Base-by-base conservation (phyloP, 768 basidiomycete species). In the Suillus brevipes region DNA sequence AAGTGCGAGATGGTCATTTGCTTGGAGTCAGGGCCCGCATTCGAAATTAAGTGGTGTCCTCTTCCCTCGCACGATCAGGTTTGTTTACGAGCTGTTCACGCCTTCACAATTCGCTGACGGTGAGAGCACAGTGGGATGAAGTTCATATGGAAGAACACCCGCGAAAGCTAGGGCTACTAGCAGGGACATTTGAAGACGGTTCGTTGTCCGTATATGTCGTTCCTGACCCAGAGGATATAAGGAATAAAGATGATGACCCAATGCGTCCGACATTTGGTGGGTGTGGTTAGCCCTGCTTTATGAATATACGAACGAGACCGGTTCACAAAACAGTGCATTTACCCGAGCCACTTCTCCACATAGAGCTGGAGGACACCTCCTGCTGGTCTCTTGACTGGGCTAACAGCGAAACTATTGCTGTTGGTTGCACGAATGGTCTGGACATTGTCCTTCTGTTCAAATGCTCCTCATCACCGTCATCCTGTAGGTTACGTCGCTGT, bases 21-120 rank as follows among this genome's bases (percentile, higher is more conserved):
- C 66, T 68, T 94, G 10, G 89, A 95, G n/a, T 81, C 82, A 23
- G 95, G 96, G 0, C 85, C 91, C 5, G 91, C 89, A 3, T 85
- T 88, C 68, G 90, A 92, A 59, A 73, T 96, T 16, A 94, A 90
- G 77, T 99, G 97, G 96, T 96, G 96, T 75, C 97, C 97, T 4
- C 74, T 95, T 36, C 95, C 95, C 0, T 87, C 90, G 20, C 86
- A 93, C 69, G 93, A 94, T 64, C 56, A 74, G 16, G 82, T 84
- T 57, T 64, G 82, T 77, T 65, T 64, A 53, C 50, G 36, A 34
- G 6, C 5, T 59, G 4, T 34, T 20, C 6, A n/a, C 10, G 4
- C 25, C 14, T 42, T 36, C 31, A 20, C 7, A 1, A 4, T 7
- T 50, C 1, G 4, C 58, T 63, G 59, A 36, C n/a, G 2, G 65